These are phyloP conservation scores for Mrakiaceae sp. DNA, from an alignment of 1,284 basidiomycete species.

Conservation along the genomic window DNA sequence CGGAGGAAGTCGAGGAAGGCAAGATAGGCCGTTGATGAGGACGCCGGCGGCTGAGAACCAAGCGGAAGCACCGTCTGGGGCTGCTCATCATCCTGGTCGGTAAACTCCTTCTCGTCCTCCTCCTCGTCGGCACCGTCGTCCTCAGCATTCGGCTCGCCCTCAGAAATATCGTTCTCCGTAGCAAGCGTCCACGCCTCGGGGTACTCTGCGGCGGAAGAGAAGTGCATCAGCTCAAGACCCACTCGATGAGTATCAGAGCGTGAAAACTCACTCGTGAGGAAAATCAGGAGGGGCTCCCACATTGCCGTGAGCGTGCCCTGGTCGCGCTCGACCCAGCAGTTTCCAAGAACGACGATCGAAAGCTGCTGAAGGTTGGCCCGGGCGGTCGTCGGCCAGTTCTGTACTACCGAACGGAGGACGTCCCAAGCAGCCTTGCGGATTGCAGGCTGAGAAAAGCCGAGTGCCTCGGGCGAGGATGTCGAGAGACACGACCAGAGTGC, in stretches of 20 bases:
- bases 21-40: slow-evolving; percentile 41
- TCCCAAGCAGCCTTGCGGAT: slow-evolving; percentile 15
- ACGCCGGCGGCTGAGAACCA: not conserved
- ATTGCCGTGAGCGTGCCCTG: slow-evolving; percentile 51
- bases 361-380: slow-evolving; percentile 33
- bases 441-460: not conserved
- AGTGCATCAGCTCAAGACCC: not conserved
- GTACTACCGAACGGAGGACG: not conserved
- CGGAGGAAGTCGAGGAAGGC: slow-evolving; percentile 39
- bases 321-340: slow-evolving; percentile 67
- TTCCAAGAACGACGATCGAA: slow-evolving; percentile 51
- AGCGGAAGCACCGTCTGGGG: slow-evolving; percentile 10
- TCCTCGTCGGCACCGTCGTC: slow-evolving; percentile 17
- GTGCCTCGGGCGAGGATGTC: not conserved
- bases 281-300: slow-evolving; percentile 57
- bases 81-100: slow-evolving; percentile 6
- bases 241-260: not conserved
- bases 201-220: slow-evolving; percentile 40
- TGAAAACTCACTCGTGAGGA: slow-evolving; percentile 52
- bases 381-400: not conserved
- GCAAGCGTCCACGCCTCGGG: slow-evolving; percentile 49
- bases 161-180: not conserved
- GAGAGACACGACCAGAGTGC: slow-evolving; percentile 28
- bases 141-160: slow-evolving; percentile 13
- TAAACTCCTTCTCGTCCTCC: slow-evolving; percentile 4